These are phyloP conservation scores for Ophioceras dolichostomum DNA, from an alignment of 2,329 filamentous ascomycete species.

Conservation along the genomic window DNA sequence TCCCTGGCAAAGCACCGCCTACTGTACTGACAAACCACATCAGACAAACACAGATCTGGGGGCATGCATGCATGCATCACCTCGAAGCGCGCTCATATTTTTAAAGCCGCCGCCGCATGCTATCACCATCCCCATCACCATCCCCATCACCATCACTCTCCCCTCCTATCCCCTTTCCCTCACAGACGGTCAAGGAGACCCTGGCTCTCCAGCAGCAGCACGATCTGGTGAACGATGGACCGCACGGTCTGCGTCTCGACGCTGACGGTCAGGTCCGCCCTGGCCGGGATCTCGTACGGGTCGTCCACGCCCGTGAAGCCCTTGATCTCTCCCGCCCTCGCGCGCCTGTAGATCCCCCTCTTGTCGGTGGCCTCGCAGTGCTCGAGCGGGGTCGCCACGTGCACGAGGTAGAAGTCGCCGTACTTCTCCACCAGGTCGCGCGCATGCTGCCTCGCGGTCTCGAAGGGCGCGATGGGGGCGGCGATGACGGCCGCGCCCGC, in stretches of 20 bases:
- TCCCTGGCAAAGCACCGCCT: no score
- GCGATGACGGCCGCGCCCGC: constrained; percentile 91
- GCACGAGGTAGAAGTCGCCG: constrained; percentile 88
- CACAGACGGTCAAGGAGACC: constrained; percentile 69
- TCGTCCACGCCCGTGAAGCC: constrained; percentile 98
- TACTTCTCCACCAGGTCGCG: constrained; percentile 77
- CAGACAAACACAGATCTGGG: background rate
- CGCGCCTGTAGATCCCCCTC: constrained; percentile 75
- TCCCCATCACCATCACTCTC: no score
- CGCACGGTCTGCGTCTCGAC: constrained; percentile 76
- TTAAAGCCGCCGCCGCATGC: no score
- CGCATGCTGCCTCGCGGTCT: constrained; percentile 62
- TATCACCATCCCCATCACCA: no score
- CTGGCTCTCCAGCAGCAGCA: constrained; percentile 79
- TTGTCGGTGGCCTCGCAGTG: constrained; percentile 93
- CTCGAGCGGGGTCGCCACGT: constrained; percentile 87
- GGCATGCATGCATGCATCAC: background rate
- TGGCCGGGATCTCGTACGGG: constrained; percentile 77
- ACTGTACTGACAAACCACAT: no score
- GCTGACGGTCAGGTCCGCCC: constrained; percentile 78
- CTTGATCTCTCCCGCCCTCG: constrained; percentile 83
- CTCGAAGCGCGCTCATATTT: background rate
- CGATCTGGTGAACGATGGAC: constrained; percentile 92
- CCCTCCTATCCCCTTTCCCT: no score
- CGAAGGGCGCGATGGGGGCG: constrained; percentile 90